phyloP scores from a whole-genome alignment of 2,329 filamentous ascomycete species.

The Xylariaceae sp. region DNA sequence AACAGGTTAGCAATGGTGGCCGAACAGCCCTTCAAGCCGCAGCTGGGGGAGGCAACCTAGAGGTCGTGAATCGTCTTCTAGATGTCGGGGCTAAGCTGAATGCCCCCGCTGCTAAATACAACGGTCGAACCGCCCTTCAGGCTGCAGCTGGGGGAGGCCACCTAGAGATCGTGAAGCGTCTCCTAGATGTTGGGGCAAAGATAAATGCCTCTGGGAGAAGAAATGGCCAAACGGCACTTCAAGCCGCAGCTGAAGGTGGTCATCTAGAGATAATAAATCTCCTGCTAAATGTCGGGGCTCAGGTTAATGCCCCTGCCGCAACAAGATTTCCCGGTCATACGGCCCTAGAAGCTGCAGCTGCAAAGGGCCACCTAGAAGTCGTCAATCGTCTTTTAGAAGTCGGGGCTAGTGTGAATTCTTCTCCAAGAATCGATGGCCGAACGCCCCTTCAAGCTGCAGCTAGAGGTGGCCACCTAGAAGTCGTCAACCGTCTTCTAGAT shows the following conservation, averaged over 20 bases:
- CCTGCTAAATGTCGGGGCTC: neutral
- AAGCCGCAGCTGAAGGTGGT: neutral
- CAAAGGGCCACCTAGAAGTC: neutral
- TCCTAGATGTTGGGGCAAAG: neutral
- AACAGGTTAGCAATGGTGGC: too few relatives aligned
- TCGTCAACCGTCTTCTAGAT: neutral
- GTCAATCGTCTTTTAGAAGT: neutral
- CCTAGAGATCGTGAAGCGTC: neutral
- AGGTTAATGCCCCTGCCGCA: neutral
- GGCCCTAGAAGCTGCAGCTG: neutral
- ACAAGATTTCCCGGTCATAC: neutral
- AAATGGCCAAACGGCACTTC: neutral
- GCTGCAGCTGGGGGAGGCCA: neutral
- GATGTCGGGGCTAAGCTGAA: neutral
- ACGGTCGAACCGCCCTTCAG: neutral
- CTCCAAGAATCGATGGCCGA: neutral
- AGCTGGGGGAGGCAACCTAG: neutral
- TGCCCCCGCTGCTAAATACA: neutral
- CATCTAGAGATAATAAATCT: neutral
- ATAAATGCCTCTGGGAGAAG: neutral
- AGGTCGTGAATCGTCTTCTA: neutral
- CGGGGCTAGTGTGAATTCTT: neutral
- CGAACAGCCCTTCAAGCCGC: neutral
- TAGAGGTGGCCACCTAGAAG: neutral
- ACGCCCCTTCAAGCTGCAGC: neutral